Evolutionary conservation across 371 early-diverging fungal genomes (phyloP), one percentile per base, ranked within the genome.

Genomic region (Parasitella parasitica): DNA sequence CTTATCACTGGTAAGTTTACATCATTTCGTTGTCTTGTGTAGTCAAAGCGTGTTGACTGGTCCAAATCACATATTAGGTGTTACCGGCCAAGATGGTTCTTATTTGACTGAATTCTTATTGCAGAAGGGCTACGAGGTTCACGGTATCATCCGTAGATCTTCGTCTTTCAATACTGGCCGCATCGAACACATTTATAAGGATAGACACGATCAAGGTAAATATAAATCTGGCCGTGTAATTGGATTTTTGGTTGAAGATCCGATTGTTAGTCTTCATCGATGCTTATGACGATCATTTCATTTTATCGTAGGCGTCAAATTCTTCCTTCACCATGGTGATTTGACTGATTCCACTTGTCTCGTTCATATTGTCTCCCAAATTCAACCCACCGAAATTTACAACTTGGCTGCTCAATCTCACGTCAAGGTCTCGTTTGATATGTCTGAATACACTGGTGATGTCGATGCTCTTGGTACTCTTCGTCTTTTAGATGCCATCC

Each of bases 401-500:
- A 91, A 91, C 75, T 81, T 91, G 72, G 89, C 85, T 51, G 89
- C 89, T 34, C 89, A 89, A 66, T 89, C 89, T 34, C 92, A 92
- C 69, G 94, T 93, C 74, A 92, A 91, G 76, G 93, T 94, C 22
- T 92, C 93, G 7, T 94, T 94, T 70, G 92, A 92, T 59, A 90
- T 92, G 91, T 87, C 94, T 34, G 92, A 92, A 73, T 94, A 94
- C 78, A 93, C 91, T 37, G 91, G 90, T 76, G 89, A 92, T 72
- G 94, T 94, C 13, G 93, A 92, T 81, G 94, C 84, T 35, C 78
- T 91, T 16, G 92, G 92, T 60, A 92, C 92, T 34, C 84, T 91
- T 54, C 89, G 91, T 66, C 78, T 93, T 9, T 78, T 94, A 41
- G 91, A 92, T 70, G 92, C 93, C 32, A 89, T 92, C 69, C 86